A percentile compares a stretch with the other conserved stretches of the same genome.
Evolutionary conservation across 2,329 filamentous ascomycete genomes (phyloP).

Genomic region (Arthrobotrys megalospora): DNA sequence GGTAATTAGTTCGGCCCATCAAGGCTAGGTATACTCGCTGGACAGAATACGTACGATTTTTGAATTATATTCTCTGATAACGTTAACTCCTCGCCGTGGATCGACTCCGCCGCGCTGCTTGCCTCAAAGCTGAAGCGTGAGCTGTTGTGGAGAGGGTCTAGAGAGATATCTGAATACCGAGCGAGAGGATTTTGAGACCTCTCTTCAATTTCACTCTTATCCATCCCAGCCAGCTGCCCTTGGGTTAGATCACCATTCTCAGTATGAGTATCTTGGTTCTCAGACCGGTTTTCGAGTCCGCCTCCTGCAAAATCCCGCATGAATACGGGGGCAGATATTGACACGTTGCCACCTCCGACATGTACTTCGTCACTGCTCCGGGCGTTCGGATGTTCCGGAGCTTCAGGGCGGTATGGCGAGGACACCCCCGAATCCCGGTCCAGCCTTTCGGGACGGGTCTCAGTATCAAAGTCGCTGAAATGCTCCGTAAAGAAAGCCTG

Average conservation of each 20-base stretch:
- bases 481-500: slow-evolving; percentile 58
- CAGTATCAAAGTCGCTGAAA: slow-evolving; percentile 46
- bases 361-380: too few relatives aligned
- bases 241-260: neutral
- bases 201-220: slow-evolving; percentile 7
- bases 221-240: neutral
- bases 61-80: slow-evolving; percentile 70
- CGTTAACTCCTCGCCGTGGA: slow-evolving; percentile 72
- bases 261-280: neutral
- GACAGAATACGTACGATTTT: slow-evolving; percentile 68
- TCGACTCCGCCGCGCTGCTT: slow-evolving; percentile 80
- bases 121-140: slow-evolving; percentile 68
- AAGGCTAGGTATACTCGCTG: neutral
- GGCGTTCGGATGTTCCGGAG: neutral
- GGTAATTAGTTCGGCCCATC: neutral
- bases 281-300: neutral
- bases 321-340: neutral
- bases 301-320: neutral
- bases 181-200: neutral
- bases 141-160: slow-evolving; percentile 61
- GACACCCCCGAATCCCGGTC: neutral
- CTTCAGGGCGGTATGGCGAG: neutral
- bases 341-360: neutral
- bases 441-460: neutral
- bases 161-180: slow-evolving; percentile 20